Conservation (phyloP, 2,329 filamentous ascomycete genomes). For the Venturia aucupariae region DNA sequence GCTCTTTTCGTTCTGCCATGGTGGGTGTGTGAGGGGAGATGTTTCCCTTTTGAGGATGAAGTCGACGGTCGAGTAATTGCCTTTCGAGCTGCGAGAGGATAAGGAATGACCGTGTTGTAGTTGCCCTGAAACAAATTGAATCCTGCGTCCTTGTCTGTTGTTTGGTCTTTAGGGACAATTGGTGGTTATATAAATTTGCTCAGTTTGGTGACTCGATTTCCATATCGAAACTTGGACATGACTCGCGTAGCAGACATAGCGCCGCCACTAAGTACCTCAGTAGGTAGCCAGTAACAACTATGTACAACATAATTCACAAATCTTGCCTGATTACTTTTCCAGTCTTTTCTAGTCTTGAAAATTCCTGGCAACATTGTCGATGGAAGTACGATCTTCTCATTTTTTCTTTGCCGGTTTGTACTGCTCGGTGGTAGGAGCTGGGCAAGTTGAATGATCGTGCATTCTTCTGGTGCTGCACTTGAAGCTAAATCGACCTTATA, state of each 20-base stretch:
- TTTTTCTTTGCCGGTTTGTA: no score
- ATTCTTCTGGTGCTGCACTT: no score
- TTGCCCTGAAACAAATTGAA: background rate
- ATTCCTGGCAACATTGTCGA: no score
- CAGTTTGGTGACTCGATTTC: background rate
- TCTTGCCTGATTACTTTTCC: no score
- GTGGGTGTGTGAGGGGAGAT: background rate
- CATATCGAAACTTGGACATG: background rate
- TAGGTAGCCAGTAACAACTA: no score
- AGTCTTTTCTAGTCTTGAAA: no score
- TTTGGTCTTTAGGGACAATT: background rate
- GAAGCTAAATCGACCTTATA: no score
- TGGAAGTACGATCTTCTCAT: no score
- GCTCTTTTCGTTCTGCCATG: background rate
- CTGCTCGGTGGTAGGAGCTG: no score
- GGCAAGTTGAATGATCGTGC: no score
- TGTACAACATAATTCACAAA: no score
- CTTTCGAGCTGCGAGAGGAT: background rate
- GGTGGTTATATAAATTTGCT: background rate
- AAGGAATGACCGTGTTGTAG: background rate
- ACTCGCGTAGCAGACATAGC: background rate
- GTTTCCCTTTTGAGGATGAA: background rate
- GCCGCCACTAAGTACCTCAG: no score
- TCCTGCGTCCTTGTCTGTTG: background rate
- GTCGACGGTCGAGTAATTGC: background rate